Base-by-base conservation (phyloP, 306 rosid species). In the Lablab purpureus region DNA sequence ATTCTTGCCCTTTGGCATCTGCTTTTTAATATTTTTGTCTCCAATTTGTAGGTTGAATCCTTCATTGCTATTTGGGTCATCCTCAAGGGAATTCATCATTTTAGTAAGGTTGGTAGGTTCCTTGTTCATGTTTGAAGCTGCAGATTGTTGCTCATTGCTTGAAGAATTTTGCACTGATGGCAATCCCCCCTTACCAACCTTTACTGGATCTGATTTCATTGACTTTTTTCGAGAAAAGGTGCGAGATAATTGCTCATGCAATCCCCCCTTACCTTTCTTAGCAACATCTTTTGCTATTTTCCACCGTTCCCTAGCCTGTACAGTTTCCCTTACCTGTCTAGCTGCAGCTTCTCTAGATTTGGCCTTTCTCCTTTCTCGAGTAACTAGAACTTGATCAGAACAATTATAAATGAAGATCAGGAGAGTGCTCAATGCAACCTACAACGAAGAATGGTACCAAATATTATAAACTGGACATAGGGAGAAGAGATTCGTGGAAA, bases 301-400 rank as follows among this genome's bases (percentile, higher is more conserved):
- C 97, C 97, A 92, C 82, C 89, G 87, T 84, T 90, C 92, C 6
- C 93, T 88, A 51, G 95, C 95, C 75, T 87, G 91, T 47, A 78
- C 89, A 60, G 90, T 90, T 86, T 92, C 97, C 78, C 90, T 84
- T 47, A 80, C 93, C 37, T 88, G 93, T 74, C 63, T 92, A 37
- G 89, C 95, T 28, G 97, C 97, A 74, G 88, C 89, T 87, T 92
- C 97, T 76, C 97, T 88, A 8, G 86, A 73, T 66, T 88, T 89
- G 9, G 97, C 94, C 79, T 81, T 81, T 78, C 91, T 87, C 86
- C 81, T 90, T 86, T 90, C 95, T 71, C 97, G 88, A 62, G 90
- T 84, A 49, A 89, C 82, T 49, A 90, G 91, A 70, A 92, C 89
- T 79, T 88, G 97, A 81, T 92, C 97, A 80, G 89, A 90, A 82